Base-by-base conservation (phyloP, 176 grass and related monocot species). In the Zea luxurians region DNA sequence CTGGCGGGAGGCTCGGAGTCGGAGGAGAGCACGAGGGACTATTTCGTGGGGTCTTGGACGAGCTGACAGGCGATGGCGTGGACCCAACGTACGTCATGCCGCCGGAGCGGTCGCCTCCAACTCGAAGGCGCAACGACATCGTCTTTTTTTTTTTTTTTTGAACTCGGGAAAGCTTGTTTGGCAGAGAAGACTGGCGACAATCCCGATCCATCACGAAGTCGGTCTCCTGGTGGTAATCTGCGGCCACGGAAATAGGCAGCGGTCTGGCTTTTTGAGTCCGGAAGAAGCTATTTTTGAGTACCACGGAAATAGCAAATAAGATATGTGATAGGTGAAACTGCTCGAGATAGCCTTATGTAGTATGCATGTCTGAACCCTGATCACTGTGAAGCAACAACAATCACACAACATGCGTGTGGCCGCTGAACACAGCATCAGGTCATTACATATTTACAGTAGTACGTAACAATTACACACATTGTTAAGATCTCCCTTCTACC, bases 1-100 rank as follows among this genome's bases (percentile, higher is more conserved):
- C 27, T 88, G 46, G 75, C 18, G 15, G 35, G 50, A 78, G 38
- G 16, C 21, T 17, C 45, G 13, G 86, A 63, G 10, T 81, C 69
- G 21, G 75, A 76, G 55, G 86, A 80, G 0, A 88, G 76, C 81
- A 54, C 80, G 70, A 62, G 4, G 76, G 48, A 75, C 1, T 84
- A 88, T 27, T 27, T 27, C 86, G 1, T 88, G 86, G 86, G 86
- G 62, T 80, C 15, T 80, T 88, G 17, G 86, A 88, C 70, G 81
- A 88, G 46, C 3, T 88, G 63, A n/a, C 53, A 7, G 81, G 79
- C 2, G 86, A 88, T 63, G 70, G 62, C 3, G 21, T 15, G 11
- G 86, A 80, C 38, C 86, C 81, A 0, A 79, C 2, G 20, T 88
- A 88, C 62, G 1, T 10, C 18, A 16, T 78, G 75, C 60, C 80